Evolutionary conservation across 1,139 yeast genomes (phyloP), one percentile per base, ranked within the genome.

Genomic region (Saccharomyces hybrid): DNA sequence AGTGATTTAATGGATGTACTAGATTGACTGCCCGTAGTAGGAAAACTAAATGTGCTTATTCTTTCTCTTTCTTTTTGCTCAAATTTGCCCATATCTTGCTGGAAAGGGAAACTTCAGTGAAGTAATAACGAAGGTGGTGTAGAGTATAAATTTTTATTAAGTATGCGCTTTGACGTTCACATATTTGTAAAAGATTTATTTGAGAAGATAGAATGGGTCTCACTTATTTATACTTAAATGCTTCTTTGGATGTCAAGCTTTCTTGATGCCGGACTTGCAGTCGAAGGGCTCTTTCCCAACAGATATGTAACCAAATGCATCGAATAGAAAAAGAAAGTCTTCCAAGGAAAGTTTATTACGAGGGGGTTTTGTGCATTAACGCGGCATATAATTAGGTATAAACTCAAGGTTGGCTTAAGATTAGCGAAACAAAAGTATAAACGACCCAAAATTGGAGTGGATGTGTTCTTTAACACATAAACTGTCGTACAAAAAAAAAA

Each of bases 11-110:
- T 13, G 3, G 29, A 14, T 1, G 25, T 44, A n/a, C 29, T 34
- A 8, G 32, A 19, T 27, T 41, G 38, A 32, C 38, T 47, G 16
- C 38, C 25, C 9, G 32, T 49, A 25, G 46, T 48, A 14, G 56
- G 58, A 25, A 55, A 53, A 26, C 56, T 53, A 29, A 54, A 54
- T 31, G 41, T 46, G 19, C 57, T 23, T 51, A 57, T 26, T 2
- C 57, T 28, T 8, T 50, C 46, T 13, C 56, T 56, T 28, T 46
- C 55, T 46, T 44, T 19, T 28, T 38, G 44, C 19, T 38, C 44
- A 19, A 38, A 38, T 38, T 38, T 38, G 44, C 25, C 44, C 44
- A 38, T 38, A 9, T 19, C 25, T 38, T 38, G 26, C 44, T 19
- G 44, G 41, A 38, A 38, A 38, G 44, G n/a, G 38, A 32, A 32